Percentiles rank a stretch among this genome's conserved stretches.
Conservation (phyloP, 768 basidiomycete genomes). For the Termitomyces sp. region DNA sequence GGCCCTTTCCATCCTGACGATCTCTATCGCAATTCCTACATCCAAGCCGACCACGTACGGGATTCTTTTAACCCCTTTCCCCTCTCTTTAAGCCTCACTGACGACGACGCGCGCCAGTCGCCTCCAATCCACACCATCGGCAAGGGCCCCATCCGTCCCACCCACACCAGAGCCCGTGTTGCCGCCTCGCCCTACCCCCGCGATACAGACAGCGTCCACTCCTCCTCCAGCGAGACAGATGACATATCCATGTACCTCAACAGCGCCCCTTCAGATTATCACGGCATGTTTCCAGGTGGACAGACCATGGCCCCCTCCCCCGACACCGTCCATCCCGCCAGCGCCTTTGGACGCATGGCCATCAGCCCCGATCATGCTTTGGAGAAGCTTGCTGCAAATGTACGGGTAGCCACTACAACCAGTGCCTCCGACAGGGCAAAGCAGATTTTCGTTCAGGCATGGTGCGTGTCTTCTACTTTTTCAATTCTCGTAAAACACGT, state of each 20-base stretch:
- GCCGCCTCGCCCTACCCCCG: constrained; percentile 84
- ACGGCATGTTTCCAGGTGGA: constrained; percentile 55
- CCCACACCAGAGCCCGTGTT: constrained; percentile 75
- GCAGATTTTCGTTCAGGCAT: constrained; percentile 91
- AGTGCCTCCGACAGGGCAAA: constrained; percentile 90
- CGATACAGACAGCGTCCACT: constrained; percentile 82
- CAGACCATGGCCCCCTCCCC: constrained; percentile 45
- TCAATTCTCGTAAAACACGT: background rate
- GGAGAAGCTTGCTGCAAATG: constrained; percentile 84
- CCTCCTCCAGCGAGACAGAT: constrained; percentile 86
- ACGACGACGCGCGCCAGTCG: constrained; percentile 32
- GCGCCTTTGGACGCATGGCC: constrained; percentile 74
- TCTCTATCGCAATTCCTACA: constrained; percentile 64
- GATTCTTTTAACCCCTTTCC: constrained; percentile 10
- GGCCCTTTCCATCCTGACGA: constrained; percentile 62
- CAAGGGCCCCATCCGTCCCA: constrained; percentile 71
- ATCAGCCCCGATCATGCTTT: constrained; percentile 73
- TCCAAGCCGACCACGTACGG: constrained; percentile 44
- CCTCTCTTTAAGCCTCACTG: background rate
- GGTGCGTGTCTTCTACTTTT: constrained; percentile 48
- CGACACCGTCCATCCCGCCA: constrained; percentile 62
- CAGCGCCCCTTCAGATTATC: constrained; percentile 55
- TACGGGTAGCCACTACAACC: constrained; percentile 85
- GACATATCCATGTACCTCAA: constrained; percentile 77
- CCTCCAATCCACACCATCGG: constrained; percentile 74